Evolutionary conservation across 2,329 filamentous ascomycete genomes (phyloP).

Genomic region (Calonectria pauciramosa): DNA sequence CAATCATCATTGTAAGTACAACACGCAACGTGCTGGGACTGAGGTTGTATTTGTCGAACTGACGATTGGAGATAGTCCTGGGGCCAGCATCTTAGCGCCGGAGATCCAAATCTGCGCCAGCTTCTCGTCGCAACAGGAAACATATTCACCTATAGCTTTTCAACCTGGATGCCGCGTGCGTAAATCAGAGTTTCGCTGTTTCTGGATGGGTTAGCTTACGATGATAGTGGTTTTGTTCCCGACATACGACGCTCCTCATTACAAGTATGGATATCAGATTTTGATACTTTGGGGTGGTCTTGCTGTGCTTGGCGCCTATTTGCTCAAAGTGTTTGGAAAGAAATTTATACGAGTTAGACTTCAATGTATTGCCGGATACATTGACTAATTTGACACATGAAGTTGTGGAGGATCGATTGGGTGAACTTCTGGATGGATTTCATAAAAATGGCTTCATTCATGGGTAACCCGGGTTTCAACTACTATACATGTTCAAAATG

Average conservation of each 20-base stretch:
- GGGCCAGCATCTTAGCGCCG: slow-evolving; percentile 17
- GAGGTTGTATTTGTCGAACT: neutral
- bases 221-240: slow-evolving; percentile 45
- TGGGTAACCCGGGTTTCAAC: too few species aligned
- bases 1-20: slow-evolving; percentile 19
- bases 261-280: slow-evolving; percentile 51
- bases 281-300: slow-evolving; percentile 50
- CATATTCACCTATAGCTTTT: slow-evolving; percentile 21
- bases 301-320: slow-evolving; percentile 36
- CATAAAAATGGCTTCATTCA: too few species aligned
- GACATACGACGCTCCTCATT: slow-evolving; percentile 51
- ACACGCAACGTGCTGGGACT: neutral
- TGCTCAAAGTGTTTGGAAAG: neutral
- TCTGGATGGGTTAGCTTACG: neutral
- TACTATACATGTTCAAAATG: too few species aligned
- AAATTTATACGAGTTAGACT: neutral
- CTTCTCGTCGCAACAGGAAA: slow-evolving; percentile 24
- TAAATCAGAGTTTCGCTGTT: neutral
- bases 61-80: neutral
- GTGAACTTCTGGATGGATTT: too few species aligned
- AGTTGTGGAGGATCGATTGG: too few species aligned
- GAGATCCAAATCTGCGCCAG: slow-evolving; percentile 14
- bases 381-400: too few species aligned
- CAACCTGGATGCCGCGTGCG: slow-evolving; percentile 16
- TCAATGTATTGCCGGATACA: too few species aligned